Base-by-base conservation (phyloP, 495 filamentous ascomycete genomes). In the Lasiosphaeria miniovina region DNA sequence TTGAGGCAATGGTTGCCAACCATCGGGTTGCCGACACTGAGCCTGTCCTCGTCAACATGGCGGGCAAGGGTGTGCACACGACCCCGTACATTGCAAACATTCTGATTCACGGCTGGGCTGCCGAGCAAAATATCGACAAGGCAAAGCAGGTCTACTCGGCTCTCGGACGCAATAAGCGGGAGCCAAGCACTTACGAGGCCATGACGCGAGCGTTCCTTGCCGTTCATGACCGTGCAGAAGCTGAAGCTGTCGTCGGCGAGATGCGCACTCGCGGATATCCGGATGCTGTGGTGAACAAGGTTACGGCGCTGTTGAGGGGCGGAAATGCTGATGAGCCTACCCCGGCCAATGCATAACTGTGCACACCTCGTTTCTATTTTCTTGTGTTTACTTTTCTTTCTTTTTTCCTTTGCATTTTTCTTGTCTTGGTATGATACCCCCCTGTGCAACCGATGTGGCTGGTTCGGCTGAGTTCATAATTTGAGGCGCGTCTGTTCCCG, bases 61-160 rank as follows among this genome's bases (percentile, higher is more conserved):
- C 75, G 24, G 62, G 73, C 17, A 83, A 82, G 54, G 76, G 84
- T 49, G 86, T 98, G 10, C 88, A 90, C 56, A 86, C 97, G 82
- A 98, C 95, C 4, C 88, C 94, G 2, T 98, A 98, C 76, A 98
- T 98, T 65, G 94, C 95, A 65, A 98, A 98, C 79, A 96, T 91
- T 1, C 84, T 98, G n/a, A 98, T 98, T 70, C 91, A 98, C 65
- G 94, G 94, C 61, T 98, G 94, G 94, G 91, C 95, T 40, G 77
- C 84, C 35, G 90, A 90, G 71, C 88, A 88, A 73, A 82, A 92
- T 57, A 90, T 98, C 33, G 74, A 71, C 54, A 91, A 90, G 72
- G 89, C 91, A 41, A 84, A 87, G 73, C 77, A 80, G 6, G 84
- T 97, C 63, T 98, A 96, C 70, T 81, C 88, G 43, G 77, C 82